phyloP scores from a whole-genome alignment of 441 rosid genomes.

The Breynia disticha region DNA sequence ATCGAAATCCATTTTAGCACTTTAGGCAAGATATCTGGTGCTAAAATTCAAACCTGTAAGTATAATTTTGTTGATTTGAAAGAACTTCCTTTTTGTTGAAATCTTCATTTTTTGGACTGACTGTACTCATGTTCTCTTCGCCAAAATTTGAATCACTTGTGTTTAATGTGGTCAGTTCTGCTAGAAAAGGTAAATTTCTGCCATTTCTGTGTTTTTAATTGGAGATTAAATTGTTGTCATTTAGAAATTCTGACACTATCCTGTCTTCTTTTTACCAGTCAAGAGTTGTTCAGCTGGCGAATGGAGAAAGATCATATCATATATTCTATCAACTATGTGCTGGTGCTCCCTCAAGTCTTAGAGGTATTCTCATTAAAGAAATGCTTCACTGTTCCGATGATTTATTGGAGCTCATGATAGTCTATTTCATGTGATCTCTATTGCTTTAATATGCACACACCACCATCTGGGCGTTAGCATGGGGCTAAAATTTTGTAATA shows the following conservation, averaged over 20 bases:
- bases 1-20: slow-evolving; percentile 76
- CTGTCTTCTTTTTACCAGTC: slow-evolving; percentile 52
- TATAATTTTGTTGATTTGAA: slow-evolving; percentile 9
- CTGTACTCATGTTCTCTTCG: slow-evolving; percentile 20
- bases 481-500: too few species aligned
- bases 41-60: slow-evolving; percentile 91
- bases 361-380: slow-evolving; percentile 42
- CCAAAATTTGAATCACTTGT: slow-evolving; percentile 16
- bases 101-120: slow-evolving; percentile 19
- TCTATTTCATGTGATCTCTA: slow-evolving; percentile 9
- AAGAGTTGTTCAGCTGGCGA: slow-evolving; percentile 81
- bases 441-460: too few species aligned
- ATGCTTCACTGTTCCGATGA: neutral
- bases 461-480: slow-evolving; percentile 7
- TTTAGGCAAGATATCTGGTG: slow-evolving; percentile 79
- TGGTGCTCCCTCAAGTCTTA: slow-evolving; percentile 77
- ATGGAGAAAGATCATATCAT: slow-evolving; percentile 91
- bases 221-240: slow-evolving; percentile 12
- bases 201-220: slow-evolving; percentile 14
- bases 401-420: slow-evolving; percentile 6
- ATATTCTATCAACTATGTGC: slow-evolving; percentile 92
- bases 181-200: slow-evolving; percentile 74
- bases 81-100: slow-evolving; percentile 8
- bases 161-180: slow-evolving; percentile 43
- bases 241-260: slow-evolving; percentile 23